Percentiles rank a stretch among this genome's conserved stretches.
These are phyloP conservation scores for Amesomyces nigricolor DNA, from an alignment of 2,329 filamentous ascomycete genomes.

Conservation along the genomic window DNA sequence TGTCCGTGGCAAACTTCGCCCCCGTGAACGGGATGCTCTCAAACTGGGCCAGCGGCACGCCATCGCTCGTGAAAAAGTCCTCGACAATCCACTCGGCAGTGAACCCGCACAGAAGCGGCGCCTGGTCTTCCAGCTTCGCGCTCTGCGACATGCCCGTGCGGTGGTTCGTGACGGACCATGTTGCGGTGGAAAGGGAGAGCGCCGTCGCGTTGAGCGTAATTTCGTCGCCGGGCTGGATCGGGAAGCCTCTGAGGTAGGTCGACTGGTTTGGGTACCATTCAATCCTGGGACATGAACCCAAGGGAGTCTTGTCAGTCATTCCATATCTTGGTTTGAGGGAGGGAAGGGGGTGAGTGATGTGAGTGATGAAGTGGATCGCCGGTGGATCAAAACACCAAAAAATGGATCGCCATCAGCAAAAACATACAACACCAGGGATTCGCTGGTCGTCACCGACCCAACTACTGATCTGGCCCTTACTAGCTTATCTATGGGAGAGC, in stretches of 20 bases:
- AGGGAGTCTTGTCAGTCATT: not conserved
- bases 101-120: conserved; percentile 8
- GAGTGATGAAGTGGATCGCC: too few species aligned
- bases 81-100: conserved; percentile 11
- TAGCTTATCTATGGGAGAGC: too few species aligned
- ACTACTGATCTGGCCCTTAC: too few species aligned
- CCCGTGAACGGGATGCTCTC: not conserved
- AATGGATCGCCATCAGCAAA: too few species aligned
- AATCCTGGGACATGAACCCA: not conserved
- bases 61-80: conserved; percentile 7
- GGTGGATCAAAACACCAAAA: too few species aligned
- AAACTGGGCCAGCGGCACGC: conserved; percentile 10
- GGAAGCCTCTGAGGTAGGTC: not conserved
- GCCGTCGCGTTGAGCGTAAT: conserved; percentile 6
- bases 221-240: conserved; percentile 3
- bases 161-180: not conserved
- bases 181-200: not conserved
- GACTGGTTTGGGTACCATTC: conserved; percentile 7
- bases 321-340: not conserved
- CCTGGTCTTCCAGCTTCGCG: not conserved
- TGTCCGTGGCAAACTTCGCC: not conserved
- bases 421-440: too few species aligned
- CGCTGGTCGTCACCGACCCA: too few species aligned
- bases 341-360: too few species aligned
- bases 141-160: conserved; percentile 1